Evolutionary conservation across 2,329 filamentous ascomycete species (phyloP).

Genomic region (Endocalyx cinctus): DNA sequence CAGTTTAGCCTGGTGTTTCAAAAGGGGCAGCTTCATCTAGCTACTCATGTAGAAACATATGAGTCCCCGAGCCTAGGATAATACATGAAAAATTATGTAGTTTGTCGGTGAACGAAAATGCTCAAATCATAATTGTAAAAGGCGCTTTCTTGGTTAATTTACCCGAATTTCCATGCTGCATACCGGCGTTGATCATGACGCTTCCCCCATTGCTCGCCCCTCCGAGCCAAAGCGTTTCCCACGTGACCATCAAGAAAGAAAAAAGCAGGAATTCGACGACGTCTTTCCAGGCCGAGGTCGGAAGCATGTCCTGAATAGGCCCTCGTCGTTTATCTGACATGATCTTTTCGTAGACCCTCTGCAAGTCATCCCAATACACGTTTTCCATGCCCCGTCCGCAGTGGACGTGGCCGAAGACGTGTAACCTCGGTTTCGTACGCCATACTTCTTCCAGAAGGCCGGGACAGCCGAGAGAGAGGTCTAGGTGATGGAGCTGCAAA

Average conservation of each 20-base stretch:
- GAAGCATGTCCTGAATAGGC: conserved; percentile 41
- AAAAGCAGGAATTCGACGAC: conserved; percentile 39
- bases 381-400: conserved; percentile 66
- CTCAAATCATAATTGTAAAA: too few relatives aligned
- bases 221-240: conserved; percentile 54
- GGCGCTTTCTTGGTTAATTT: conserved; percentile 36
- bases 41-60: too few relatives aligned
- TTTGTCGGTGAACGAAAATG: too few relatives aligned
- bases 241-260: conserved; percentile 44
- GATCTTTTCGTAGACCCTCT: conserved; percentile 67
- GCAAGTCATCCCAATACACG: conserved; percentile 70
- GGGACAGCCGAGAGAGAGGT: conserved; percentile 65
- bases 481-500: conserved; percentile 59
- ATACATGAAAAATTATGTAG: too few relatives aligned
- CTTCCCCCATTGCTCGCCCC: conserved; percentile 41
- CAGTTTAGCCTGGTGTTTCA: too few relatives aligned
- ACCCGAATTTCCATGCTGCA: conserved; percentile 51
- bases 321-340: conserved; percentile 40
- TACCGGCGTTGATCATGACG: conserved; percentile 53
- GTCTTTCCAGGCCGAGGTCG: conserved; percentile 42
- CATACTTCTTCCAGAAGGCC: conserved; percentile 67
- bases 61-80: too few relatives aligned
- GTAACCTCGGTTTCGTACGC: conserved; percentile 68
- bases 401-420: conserved; percentile 85
- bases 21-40: too few relatives aligned